Evolutionary conservation across 2,329 filamentous ascomycete species (phyloP).

Genomic region (Apiospora kogelbergensis): DNA sequence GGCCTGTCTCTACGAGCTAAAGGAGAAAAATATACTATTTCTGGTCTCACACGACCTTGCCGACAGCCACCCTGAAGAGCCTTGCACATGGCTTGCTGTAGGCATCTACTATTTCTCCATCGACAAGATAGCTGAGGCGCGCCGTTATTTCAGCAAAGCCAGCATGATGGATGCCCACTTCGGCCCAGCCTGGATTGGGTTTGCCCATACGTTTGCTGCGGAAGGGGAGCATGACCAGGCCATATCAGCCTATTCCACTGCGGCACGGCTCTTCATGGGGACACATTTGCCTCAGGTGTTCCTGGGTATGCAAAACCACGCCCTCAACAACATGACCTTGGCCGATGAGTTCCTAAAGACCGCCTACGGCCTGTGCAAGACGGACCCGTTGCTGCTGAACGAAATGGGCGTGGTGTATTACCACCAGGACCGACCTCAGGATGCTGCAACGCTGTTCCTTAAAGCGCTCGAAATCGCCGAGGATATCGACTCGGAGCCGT

Average conservation of each 20-base stretch:
- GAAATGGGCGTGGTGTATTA: conserved; percentile 97
- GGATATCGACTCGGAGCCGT: conserved; percentile 78
- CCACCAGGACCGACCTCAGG: conserved; percentile 77
- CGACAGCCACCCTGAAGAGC: conserved; percentile 86
- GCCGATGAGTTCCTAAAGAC: conserved; percentile 94
- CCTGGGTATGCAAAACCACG: conserved; percentile 96
- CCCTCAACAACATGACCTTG: conserved; percentile 89
- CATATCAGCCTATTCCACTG: conserved; percentile 95
- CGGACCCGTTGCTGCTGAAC: conserved; percentile 88
- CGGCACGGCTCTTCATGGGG: conserved; percentile 91
- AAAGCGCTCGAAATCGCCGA: conserved; percentile 75
- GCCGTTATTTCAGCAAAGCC: conserved; percentile 95
- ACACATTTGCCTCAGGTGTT: conserved; percentile 96
- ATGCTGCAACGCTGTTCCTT: conserved; percentile 75
- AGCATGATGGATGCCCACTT: conserved; percentile 98
- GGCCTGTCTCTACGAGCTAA: conserved; percentile 85
- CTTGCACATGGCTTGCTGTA: conserved; percentile 90
- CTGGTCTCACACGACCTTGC: conserved; percentile 89
- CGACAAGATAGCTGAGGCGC: conserved; percentile 85
- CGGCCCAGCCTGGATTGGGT: conserved; percentile 96
- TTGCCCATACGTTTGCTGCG: conserved; percentile 95
- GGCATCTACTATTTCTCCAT: conserved; percentile 93
- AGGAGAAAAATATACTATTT: conserved; percentile 85
- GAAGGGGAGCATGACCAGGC: conserved; percentile 98
- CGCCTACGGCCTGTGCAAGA: conserved; percentile 78